Conservation (phyloP, 2,329 filamentous ascomycete genomes). For the Phaeophleospora eucalypticola region DNA sequence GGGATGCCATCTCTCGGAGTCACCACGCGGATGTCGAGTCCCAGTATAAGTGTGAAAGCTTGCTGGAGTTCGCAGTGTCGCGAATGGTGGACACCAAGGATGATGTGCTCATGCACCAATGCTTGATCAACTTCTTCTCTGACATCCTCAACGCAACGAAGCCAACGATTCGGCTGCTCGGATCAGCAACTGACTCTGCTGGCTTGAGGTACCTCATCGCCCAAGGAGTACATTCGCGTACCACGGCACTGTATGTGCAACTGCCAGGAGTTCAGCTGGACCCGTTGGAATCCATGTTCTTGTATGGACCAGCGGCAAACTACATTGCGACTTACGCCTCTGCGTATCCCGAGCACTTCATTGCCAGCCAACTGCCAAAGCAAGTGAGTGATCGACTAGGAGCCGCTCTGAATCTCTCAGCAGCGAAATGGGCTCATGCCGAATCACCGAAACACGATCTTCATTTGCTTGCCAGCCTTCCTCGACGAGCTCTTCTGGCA, state of each 20-base stretch:
- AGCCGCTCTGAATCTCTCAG: conserved; percentile 42
- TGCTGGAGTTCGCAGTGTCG: conserved; percentile 53
- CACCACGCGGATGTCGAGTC: conserved; percentile 52
- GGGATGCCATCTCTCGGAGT: conserved; percentile 49
- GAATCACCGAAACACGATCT: conserved; percentile 54
- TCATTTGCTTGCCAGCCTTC: conserved; percentile 54
- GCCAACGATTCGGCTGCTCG: conserved; percentile 1
- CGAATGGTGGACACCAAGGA: conserved; percentile 54
- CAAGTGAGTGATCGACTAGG: conserved; percentile 47
- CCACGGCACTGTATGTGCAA: conserved; percentile 51
- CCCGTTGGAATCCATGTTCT: conserved; percentile 50
- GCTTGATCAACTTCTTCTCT: conserved; percentile 54
- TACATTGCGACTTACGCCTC: conserved; percentile 57
- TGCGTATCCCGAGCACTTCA: conserved; percentile 53
- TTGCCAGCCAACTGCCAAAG: conserved; percentile 43
- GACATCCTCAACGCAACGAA: conserved; percentile 41
- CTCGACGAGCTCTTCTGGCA: conserved; percentile 50
- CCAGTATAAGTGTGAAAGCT: conserved; percentile 34
- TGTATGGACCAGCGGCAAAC: conserved; percentile 52
- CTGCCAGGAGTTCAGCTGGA: conserved; percentile 44
- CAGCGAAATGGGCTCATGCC: conserved; percentile 49
- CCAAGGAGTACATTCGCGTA: conserved; percentile 48
- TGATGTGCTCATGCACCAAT: conserved; percentile 59
- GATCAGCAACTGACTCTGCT: conserved; percentile 13
- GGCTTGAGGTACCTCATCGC: conserved; percentile 51